Evolutionary conservation across 352 stramenopile species (phyloP), one percentile per base, ranked within the genome.

Genomic region (Globisporangium abappressorium): DNA sequence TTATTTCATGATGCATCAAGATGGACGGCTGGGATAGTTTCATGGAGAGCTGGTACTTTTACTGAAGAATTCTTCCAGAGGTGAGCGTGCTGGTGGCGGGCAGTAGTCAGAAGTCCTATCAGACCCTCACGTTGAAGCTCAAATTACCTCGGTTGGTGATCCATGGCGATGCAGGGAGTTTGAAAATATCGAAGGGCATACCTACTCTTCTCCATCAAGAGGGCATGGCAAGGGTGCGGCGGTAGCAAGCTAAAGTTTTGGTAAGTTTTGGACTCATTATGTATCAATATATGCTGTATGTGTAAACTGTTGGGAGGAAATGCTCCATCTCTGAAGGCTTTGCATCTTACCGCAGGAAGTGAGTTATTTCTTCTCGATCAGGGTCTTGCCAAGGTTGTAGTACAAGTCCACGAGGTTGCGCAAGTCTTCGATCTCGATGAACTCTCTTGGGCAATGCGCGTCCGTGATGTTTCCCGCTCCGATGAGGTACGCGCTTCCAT

Each of bases 401-500:
- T 91, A 93, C 60, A 89, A 90, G 68, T 84, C 80, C 22, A 90
- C 81, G 33, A 90, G 72, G 12, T 63, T 77, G 47, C 77, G 77
- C 65, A 93, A 62, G 59, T 93, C 82, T 7, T 82, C 75, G 28
- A 93, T 84, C 51, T 86, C 74, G 63, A 91, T 93, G 65, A 81
- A 90, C 70, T 93, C 85, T 22, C 85, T 80, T 22, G 81, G 77
- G 62, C 82, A 93, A 51, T 93, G 85, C 1, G 85, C 85, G 68
- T 93, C 81, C 5, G 80, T 91, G 70, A 93, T 93, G 64, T 74
- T 88, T 57, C 85, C 85, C 6, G 82, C 82, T 30, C 85, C 85
- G n/a, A 93, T 75, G 34, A 93, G 75, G 65, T 91, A 93, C n/a
- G 82, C 81, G 65, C 87, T 90, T 54, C 85, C 85, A 38, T 91